These are phyloP conservation scores for Globisporangium solare DNA, from an alignment of 352 stramenopile species.

Conservation along the genomic window DNA sequence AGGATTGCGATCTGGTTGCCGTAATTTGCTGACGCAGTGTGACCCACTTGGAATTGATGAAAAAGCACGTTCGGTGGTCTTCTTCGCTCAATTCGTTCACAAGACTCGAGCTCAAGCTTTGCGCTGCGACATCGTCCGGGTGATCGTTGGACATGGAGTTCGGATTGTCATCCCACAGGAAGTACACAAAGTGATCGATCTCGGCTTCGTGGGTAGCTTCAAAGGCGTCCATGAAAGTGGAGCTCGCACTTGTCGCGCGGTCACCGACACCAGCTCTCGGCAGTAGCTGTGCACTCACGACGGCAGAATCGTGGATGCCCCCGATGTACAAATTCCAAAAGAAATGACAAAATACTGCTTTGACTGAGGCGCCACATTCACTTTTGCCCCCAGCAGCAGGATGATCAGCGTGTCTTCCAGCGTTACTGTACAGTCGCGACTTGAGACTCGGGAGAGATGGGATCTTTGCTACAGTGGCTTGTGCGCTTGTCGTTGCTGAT, in stretches of 20 bases:
- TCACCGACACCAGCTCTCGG: slow-evolving; percentile 8
- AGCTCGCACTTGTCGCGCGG: slow-evolving; percentile 18
- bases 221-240: slow-evolving; percentile 25
- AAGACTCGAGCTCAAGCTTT: background rate
- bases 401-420: background rate
- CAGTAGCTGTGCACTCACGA: slow-evolving; percentile 3
- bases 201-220: slow-evolving; percentile 31
- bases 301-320: background rate
- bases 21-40: background rate
- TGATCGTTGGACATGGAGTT: slow-evolving; percentile 12
- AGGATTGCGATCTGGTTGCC: slow-evolving; percentile 5
- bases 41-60: slow-evolving; percentile 19
- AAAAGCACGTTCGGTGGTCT: slow-evolving; percentile 27
- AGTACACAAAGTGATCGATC: slow-evolving; percentile 53
- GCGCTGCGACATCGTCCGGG: background rate
- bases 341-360: slow-evolving; percentile 20
- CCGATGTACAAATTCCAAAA: slow-evolving; percentile 61
- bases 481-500: background rate
- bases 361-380: background rate
- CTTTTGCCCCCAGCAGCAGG: background rate
- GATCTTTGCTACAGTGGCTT: background rate
- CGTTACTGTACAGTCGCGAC: background rate
- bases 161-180: slow-evolving; percentile 25
- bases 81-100: slow-evolving; percentile 32
- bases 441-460: slow-evolving; percentile 2